phyloP scores from a whole-genome alignment of 768 basidiomycete genomes.

The Mycena belliarum region DNA sequence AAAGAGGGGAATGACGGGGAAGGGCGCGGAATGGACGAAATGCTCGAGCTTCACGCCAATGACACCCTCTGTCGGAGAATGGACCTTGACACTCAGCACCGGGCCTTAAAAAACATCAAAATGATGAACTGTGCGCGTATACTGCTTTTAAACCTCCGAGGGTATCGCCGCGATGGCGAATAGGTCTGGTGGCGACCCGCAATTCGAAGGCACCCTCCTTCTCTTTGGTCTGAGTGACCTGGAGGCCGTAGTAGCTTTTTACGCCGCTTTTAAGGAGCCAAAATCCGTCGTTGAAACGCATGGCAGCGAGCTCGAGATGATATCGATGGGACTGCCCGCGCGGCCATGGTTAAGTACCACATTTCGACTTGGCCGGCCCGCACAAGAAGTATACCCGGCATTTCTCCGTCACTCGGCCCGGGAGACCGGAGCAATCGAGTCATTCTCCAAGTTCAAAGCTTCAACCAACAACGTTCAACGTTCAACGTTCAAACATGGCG shows the following conservation, averaged over 20 bases:
- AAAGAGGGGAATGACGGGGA: slow-evolving; percentile 58
- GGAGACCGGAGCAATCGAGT: too few relatives aligned
- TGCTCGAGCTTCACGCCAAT: slow-evolving; percentile 59
- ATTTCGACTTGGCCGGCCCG: slow-evolving; percentile 21
- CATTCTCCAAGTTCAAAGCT: too few relatives aligned
- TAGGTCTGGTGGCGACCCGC: slow-evolving; percentile 60
- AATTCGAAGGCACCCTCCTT: slow-evolving; percentile 53
- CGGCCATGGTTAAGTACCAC: not conserved
- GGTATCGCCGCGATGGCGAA: slow-evolving; percentile 64
- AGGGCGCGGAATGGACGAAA: slow-evolving; percentile 45
- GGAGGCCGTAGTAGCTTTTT: slow-evolving; percentile 60
- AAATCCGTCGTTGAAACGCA: slow-evolving; percentile 78
- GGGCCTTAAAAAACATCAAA: slow-evolving; percentile 39
- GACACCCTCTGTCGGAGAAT: slow-evolving; percentile 56
- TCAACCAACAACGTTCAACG: too few relatives aligned
- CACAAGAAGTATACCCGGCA: not conserved
- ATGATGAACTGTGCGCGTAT: not conserved
- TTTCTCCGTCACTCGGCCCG: slow-evolving; percentile 2
- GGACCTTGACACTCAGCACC: slow-evolving; percentile 49
- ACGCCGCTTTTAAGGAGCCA: slow-evolving; percentile 67
- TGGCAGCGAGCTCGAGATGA: slow-evolving; percentile 26
- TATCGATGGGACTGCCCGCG: not conserved
- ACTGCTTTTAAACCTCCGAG: slow-evolving; percentile 45
- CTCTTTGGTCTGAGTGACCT: slow-evolving; percentile 52
- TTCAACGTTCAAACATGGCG: too few relatives aligned